Evolutionary conservation across 768 basidiomycete species (phyloP), one percentile per base, ranked within the genome.

Genomic region (Boletellus sp.): DNA sequence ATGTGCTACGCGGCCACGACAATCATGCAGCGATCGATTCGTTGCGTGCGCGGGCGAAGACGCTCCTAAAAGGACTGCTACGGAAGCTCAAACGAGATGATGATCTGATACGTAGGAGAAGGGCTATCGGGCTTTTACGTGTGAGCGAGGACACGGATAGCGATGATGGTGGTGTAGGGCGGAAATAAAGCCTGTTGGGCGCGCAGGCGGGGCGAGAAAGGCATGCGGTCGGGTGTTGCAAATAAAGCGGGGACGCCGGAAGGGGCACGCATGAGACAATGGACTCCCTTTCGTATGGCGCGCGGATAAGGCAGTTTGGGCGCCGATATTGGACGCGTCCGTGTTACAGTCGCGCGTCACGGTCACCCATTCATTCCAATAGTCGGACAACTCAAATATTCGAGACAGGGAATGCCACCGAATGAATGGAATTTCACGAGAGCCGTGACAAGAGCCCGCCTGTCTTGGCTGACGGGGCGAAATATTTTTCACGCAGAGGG

Each of bases 201-300:
- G 41, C 47, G 49, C 51, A 48, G 37, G 56, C 57, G 61, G 56
- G 51, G 57, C 15, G 49, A 59, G 61, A 48, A 50, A 39, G 54
- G 52, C 48, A 53, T 58, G 59, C 17, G 38, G 24, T 53, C 49
- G 61, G 59, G 55, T 53, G 58, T 52, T 56, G 62, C 39, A 61
- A 62, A 64, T 62, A 49, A 39, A 50, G 57, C 62, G 63, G 57
- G 55, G 43, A 51, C 24, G 42, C 51, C 62, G 62, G 60, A 58
- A 44, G 7, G 42, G 24, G 49, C 19, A 50, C 35, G 50, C 47
- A 60, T 54, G 58, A 58, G 62, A 58, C 62, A 64, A 62, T 50
- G 59, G 50, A 47, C 51, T 45, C 48, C 54, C 45, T 24, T 51
- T 62, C 47, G 47, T 38, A 57, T 42, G 45, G 35, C 44, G 46